Evolutionary conservation across 2,329 filamentous ascomycete species (phyloP), one percentile per base, ranked within the genome.

Genomic region (Diplodia sapinea): DNA sequence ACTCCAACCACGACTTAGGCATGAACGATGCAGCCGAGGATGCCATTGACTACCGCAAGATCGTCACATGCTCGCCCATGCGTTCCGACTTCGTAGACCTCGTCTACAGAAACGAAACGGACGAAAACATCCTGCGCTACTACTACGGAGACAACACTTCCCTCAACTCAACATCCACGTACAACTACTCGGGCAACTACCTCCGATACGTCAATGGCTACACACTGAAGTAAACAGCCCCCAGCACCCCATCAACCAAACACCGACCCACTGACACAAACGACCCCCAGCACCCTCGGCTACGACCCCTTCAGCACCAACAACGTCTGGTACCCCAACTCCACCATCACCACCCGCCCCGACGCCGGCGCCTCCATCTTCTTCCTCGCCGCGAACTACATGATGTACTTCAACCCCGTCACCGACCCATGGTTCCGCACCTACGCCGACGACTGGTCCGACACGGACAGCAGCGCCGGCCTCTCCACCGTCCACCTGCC

Each of bases 301-400:
- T 55, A 36, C 31, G 52, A 55, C 52, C 52, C 52, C 7, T 15
- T 8, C 29, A n/a, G 31, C 29, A 13, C n/a, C 52, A 12, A 1
- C 52, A 36, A 38, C 17, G 7, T 36, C 6, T 55, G 52, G 52
- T 13, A 4, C 15, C 29, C 52, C 6, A 55, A 55, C 52, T 5
- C 7, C 1, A 12, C 31, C 29, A 55, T 55, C 52, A 36, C n/a
- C 17, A 7, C 33, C 17, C 52, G 52, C 52, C 11, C 6, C 29
- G 52, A 55, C 31, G 52, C 31, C 15, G 52, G 29, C 17, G 52
- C 52, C 31, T 55, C 52, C 13, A 55, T 55, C 29, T 55, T 55
- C 52, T 55, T 55, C 52, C 52, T 55, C 52, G 31, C 52, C 3
- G 29, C 52, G 2, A 55, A 55, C 52, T 55, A 33, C 29, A 55